Evolutionary conservation across 306 rosid genomes (phyloP), one percentile per base, ranked within the genome.

Genomic region (Geum urbanum): DNA sequence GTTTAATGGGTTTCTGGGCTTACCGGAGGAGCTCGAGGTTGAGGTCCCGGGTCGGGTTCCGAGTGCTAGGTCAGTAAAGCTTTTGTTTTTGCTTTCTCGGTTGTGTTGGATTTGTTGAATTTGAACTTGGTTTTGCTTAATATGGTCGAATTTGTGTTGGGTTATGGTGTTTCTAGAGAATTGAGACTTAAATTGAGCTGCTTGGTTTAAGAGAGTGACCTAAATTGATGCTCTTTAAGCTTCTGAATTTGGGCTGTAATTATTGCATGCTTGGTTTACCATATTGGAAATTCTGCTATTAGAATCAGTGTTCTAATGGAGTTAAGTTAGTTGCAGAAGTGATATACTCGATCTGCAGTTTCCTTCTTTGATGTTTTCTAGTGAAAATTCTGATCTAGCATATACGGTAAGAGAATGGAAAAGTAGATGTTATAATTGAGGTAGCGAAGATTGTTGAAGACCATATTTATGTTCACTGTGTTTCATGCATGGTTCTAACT

Each of bases 41-140:
- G 85, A 94, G 82, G 82, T 94, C 74, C 99, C 99, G 1, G 88
- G 88, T 71, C 84, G 88, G 43, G 97, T 95, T 60, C 99, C 99
- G 45, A 95, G 99, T 80, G 97, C 99, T 19, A 95, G 99, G 99
- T 91, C 46, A 47, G 43, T 14, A 40, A 65, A 19, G 11, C 0
- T 65, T 2, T 3, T 63, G 53, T 44, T 56, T 53, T n/a, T 51
- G 11, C 3, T 18, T 45, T 55, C 5, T 66, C 43, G 45, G 41
- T 7, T 5, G 39, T 69, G 67, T 56, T 46, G 19, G 14, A 20
- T 67, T 72, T 66, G 35, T 49, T 61, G 13, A 22, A 54, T 78
- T 76, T 74, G 48, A 72, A 57, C 7, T 69, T 74, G 80, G 77
- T 35, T 64, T 76, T 64, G 57, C 70, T 81, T 66, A 24, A 44